Evolutionary conservation across 345 rosid genomes (phyloP), one percentile per base, ranked within the genome.

Genomic region (Reutealis trisperma): DNA sequence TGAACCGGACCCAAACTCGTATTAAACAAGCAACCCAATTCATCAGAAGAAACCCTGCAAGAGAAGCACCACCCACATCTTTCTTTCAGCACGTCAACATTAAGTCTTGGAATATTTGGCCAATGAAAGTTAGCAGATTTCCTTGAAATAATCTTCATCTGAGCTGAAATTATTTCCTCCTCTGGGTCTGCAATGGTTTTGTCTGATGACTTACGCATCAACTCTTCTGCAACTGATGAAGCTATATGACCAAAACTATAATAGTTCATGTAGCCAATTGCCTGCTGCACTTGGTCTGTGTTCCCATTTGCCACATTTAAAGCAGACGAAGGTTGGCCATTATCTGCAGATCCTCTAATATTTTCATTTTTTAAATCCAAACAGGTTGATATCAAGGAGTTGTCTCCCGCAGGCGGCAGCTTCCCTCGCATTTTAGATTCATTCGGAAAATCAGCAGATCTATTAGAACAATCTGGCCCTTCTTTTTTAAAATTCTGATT

Each of bases 31-130:
- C 99, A 96, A 80, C 85, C 90, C 25, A 75, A 65, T 55, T 85
- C 97, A 47, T 88, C 92, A 18, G 76, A 72, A 13, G 87, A 75
- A 71, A 57, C 81, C 85, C 87, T 85, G 87, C 99, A 96, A 75
- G 87, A 75, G 86, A 85, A 87, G 87, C 99, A 96, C 99, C 99
- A 96, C 58, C 99, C 99, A 84, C 99, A 96, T 72, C 84, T 91
- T 85, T 93, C 99, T 81, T 82, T 93, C 85, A 74, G 87, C 4
- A 78, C 78, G 81, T 83, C 88, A 52, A 72, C 70, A 64, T 79
- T 83, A 41, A 79, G 81, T 51, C 79, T 84, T 72, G 70, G 85
- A 67, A 82, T 75, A 81, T 84, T 82, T 67, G 88, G 90, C 97
- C 96, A 91, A 67, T 67, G 77, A 77, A 92, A 89, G 83, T 80